Evolutionary conservation across 2,329 filamentous ascomycete species (phyloP).

Genomic region (Alternaria conjuncta): DNA sequence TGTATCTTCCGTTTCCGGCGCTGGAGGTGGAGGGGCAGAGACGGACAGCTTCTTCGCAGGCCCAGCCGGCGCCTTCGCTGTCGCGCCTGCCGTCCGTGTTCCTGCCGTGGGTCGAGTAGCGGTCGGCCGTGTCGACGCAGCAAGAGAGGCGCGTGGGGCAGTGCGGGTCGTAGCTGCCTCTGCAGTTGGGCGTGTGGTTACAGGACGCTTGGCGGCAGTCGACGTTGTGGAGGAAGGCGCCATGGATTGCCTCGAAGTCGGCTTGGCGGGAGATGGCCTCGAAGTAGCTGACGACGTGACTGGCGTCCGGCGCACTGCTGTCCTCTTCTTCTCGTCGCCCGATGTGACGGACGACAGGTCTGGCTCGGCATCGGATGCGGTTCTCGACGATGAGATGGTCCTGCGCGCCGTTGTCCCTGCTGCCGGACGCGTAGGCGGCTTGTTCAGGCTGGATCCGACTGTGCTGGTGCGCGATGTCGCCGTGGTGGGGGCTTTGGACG

Average conservation of each 20-base stretch:
- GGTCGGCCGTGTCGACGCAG: slow-evolving; percentile 27
- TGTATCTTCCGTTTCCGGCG: slow-evolving; percentile 11
- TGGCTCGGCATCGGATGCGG: slow-evolving; percentile 39
- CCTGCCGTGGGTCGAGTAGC: slow-evolving; percentile 34
- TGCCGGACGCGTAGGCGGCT: slow-evolving; percentile 45
- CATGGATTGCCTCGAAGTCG: slow-evolving; percentile 17
- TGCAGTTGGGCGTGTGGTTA: slow-evolving; percentile 32
- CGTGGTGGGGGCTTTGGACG: slow-evolving; percentile 33
- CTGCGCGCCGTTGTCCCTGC: slow-evolving; percentile 32
- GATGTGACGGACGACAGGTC: slow-evolving; percentile 44
- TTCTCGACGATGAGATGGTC: slow-evolving; percentile 27
- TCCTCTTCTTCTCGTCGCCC: slow-evolving; percentile 46
- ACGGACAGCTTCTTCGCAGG: slow-evolving; percentile 43
- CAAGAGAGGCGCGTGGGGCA: slow-evolving; percentile 39
- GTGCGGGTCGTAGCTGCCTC: slow-evolving; percentile 32
- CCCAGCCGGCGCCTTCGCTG: slow-evolving; percentile 28
- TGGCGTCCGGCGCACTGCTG: slow-evolving; percentile 35
- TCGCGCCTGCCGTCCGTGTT: slow-evolving; percentile 23
- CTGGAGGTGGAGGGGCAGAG: slow-evolving; percentile 15
- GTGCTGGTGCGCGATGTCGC: slow-evolving; percentile 35
- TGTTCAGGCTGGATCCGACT: slow-evolving; percentile 41
- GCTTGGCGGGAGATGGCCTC: background rate
- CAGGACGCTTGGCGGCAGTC: slow-evolving; percentile 36
- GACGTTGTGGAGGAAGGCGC: slow-evolving; percentile 25
- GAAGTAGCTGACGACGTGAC: slow-evolving; percentile 24